These are phyloP conservation scores for Caryopteris hybrid DNA, from an alignment of 305 asterid genomes.

Conservation along the genomic window DNA sequence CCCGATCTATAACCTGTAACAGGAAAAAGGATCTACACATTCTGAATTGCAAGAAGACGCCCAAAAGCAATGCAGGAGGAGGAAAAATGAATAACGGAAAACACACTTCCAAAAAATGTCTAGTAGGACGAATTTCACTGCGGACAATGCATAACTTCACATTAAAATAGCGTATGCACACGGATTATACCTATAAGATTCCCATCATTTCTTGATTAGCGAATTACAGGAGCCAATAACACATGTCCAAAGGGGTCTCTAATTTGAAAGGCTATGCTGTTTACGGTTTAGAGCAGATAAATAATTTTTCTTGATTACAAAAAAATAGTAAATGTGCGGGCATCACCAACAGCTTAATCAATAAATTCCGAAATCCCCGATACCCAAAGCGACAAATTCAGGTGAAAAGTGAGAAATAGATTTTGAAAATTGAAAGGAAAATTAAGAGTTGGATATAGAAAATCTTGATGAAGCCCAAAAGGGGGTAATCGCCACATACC, in stretches of 20 bases:
- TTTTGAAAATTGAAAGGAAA: not conserved
- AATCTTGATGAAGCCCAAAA: not conserved
- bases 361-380: not conserved
- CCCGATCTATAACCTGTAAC: conserved; percentile 39
- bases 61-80: not conserved
- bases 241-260: not conserved
- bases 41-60: conserved; percentile 1
- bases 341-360: conserved; percentile 15
- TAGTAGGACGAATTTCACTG: not conserved
- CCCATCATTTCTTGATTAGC: not conserved
- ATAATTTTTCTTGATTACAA: not conserved
- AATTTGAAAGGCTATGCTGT: no score
- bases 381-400: not conserved
- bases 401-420: not conserved
- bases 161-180: no score
- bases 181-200: no score
- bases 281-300: not conserved
- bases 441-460: not conserved
- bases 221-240: not conserved
- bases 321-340: not conserved
- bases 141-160: not conserved
- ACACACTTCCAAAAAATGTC: no score
- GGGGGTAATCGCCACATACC: conserved; percentile 16
- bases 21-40: conserved; percentile 3
- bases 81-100: no score